Conservation (phyloP, 2,329 filamentous ascomycete species). For the Penicillium sp. region DNA sequence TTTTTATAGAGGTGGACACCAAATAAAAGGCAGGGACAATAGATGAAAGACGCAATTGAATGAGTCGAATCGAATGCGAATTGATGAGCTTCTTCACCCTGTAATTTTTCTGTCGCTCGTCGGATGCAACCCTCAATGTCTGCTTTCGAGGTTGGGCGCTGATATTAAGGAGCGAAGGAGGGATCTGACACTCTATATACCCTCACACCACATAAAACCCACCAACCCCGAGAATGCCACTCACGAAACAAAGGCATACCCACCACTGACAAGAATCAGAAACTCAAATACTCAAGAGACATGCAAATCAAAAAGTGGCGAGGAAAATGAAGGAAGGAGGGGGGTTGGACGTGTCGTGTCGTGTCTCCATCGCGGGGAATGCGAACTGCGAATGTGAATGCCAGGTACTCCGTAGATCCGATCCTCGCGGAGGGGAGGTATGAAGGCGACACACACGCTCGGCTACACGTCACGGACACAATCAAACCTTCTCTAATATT, state of each 20-base stretch:
- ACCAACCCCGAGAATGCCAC: neutral
- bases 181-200: neutral
- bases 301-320: neutral
- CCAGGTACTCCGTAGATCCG: neutral
- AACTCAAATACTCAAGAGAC: neutral
- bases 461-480: too few relatives aligned
- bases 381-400: neutral
- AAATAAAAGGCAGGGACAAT: constrained; percentile 12
- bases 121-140: too few relatives aligned
- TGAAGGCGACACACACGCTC: neutral
- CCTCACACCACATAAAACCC: neutral
- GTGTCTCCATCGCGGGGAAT: neutral
- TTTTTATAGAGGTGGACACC: neutral
- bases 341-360: neutral
- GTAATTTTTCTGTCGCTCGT: too few relatives aligned
- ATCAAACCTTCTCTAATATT: too few relatives aligned
- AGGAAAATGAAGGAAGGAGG: too few relatives aligned
- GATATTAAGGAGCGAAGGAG: too few relatives aligned
- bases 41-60: constrained; percentile 13
- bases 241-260: neutral
- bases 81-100: too few relatives aligned
- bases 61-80: neutral
- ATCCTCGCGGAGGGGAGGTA: neutral
- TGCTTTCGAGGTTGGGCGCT: too few relatives aligned
- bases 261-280: neutral